Evolutionary conservation across 2,329 filamentous ascomycete species (phyloP), one percentile per base, ranked within the genome.

Genomic region (Cryphonectria japonica): DNA sequence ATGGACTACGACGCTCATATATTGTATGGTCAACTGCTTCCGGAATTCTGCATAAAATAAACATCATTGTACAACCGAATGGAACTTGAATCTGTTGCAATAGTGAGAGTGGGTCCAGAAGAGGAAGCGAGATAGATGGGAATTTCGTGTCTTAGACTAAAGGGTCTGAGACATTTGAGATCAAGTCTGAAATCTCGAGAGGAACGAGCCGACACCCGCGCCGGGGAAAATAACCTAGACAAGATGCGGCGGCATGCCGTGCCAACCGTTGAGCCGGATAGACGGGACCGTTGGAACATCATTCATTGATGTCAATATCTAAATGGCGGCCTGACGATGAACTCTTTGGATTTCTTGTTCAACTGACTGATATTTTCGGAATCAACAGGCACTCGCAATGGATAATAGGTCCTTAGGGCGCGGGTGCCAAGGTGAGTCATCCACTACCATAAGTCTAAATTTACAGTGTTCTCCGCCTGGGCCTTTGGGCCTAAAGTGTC

Each of bases 131-230:
- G 41, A 29, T 64, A 39, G 61, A 46, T 32, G 39, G 39, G 39
- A 59, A 14, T 26, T 64, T 32, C n/a, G 61, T 64, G 61, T 64
- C 61, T 64, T 64, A 46, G 61, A 46, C 41, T 4, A 2, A 43
- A 26, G 32, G 61, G 61, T 46, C 37, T 64, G 61, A 46, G 37
- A 43, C 61, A 43, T 29, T 32, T n/a, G 3, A 13, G 59, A 19
- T 39, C 9, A n/a, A 26, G 22, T 50, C 46, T n/a, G 46, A 50
- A n/a, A n/a, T n/a, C 22, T n/a, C 22, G n/a, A n/a, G 46, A 64
- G 61, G 61, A 39, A 32, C 39, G 41, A 64, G 41, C 61, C 61
- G 37, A 64, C 61, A 32, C 61, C 61, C 61, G 32, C 34, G 34
- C 59, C n/a, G 59, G 22, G 19, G 59, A 39, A n/a, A 32, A 32